These are phyloP conservation scores for Amanita subjunquillea DNA, from an alignment of 768 basidiomycete genomes.

Conservation along the genomic window DNA sequence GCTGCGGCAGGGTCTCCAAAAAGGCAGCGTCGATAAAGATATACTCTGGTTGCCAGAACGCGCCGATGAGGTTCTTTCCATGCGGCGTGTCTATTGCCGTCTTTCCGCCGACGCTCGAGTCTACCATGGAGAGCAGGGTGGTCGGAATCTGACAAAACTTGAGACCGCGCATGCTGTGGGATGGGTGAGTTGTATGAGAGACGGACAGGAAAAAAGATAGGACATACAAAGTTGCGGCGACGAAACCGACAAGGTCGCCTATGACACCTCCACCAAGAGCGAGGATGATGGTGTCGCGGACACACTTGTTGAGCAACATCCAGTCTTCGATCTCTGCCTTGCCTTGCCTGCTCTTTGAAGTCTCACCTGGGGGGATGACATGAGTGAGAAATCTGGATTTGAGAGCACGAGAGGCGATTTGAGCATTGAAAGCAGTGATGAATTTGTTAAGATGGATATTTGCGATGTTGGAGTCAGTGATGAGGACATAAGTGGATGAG, in stretches of 20 bases:
- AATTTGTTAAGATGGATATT: constrained; percentile 66
- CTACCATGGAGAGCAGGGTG: constrained; percentile 95
- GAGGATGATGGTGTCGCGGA: constrained; percentile 85
- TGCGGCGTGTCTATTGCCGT: constrained; percentile 98
- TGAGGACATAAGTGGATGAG: constrained; percentile 80
- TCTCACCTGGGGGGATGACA: constrained; percentile 85
- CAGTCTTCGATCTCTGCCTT: constrained; percentile 95
- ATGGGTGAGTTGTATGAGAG: constrained; percentile 2
- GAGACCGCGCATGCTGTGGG: constrained; percentile 86
- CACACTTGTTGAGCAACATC: constrained; percentile 78
- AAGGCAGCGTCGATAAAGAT: constrained; percentile 97
- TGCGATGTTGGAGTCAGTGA: constrained; percentile 90
- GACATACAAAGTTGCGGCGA: constrained; percentile 92
- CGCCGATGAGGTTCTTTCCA: constrained; percentile 96
- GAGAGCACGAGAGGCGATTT: constrained; percentile 18
- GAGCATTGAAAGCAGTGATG: constrained; percentile 48
- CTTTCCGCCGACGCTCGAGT: constrained; percentile 95
- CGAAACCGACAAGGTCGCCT: constrained; percentile 93
- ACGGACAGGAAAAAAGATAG: neutral
- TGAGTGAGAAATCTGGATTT: constrained; percentile 66
- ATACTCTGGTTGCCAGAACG: constrained; percentile 97
- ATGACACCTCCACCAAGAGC: constrained; percentile 97
- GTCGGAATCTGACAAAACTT: constrained; percentile 95
- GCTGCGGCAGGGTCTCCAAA: constrained; percentile 81
- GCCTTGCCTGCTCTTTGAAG: constrained; percentile 81